Evolutionary conservation across 2,329 filamentous ascomycete genomes (phyloP).

Genomic region (Chaetothyriales sp.): DNA sequence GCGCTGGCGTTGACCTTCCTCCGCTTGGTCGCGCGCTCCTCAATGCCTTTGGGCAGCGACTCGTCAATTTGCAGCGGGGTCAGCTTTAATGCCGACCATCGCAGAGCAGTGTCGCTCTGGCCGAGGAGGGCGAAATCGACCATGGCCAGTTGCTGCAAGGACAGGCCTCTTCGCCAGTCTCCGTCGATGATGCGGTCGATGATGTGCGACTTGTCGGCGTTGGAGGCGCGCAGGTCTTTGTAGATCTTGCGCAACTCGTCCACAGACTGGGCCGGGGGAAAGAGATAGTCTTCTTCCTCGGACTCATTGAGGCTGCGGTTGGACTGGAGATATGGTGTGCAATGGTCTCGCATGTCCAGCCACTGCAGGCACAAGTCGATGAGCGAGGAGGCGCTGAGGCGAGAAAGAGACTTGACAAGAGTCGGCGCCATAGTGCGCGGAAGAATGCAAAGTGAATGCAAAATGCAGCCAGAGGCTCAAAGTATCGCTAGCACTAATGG

Average conservation of each 20-base stretch:
- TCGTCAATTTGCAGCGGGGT: conserved; percentile 15
- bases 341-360: conserved; percentile 52
- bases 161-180: conserved; percentile 43
- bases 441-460: no score
- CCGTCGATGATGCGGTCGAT: conserved; percentile 44
- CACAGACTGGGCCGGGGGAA: conserved; percentile 52
- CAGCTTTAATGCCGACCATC: conserved; percentile 42
- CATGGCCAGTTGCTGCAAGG: conserved; percentile 42
- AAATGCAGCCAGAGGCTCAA: background rate
- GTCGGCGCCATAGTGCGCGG: conserved; percentile 38
- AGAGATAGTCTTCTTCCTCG: conserved; percentile 51
- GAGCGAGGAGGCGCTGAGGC: conserved; percentile 58
- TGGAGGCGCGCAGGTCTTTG: background rate
- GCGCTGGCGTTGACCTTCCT: conserved; percentile 15
- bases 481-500: background rate
- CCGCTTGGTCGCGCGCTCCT: conserved; percentile 15
- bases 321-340: conserved; percentile 44
- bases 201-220: conserved; percentile 34
- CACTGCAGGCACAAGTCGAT: conserved; percentile 62
- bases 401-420: conserved; percentile 52
- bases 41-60: conserved; percentile 3
- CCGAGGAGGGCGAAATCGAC: conserved; percentile 41
- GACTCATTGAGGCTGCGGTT: conserved; percentile 38
- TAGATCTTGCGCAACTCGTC: conserved; percentile 56
- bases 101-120: conserved; percentile 37